phyloP scores from a whole-genome alignment of 2,329 filamentous ascomycete species.

The Zasmidium cellare region DNA sequence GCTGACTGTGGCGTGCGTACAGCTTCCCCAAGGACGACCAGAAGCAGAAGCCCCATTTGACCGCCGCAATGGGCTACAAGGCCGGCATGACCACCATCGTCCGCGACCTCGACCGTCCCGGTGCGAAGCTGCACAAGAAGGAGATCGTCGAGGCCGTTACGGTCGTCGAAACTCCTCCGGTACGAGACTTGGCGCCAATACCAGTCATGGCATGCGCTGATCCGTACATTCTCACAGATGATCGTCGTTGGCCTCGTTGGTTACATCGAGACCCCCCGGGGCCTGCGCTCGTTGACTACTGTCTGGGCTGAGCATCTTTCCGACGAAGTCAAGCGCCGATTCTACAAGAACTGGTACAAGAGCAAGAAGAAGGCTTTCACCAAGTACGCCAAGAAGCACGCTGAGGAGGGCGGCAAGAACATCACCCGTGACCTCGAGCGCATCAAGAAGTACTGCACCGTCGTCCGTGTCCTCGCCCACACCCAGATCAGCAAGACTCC shows the following conservation, averaged over 20 bases:
- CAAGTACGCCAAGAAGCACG: constrained; percentile 99
- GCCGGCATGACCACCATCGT: constrained; percentile 99
- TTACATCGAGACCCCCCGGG: constrained; percentile 99
- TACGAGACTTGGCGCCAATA: constrained; percentile 49
- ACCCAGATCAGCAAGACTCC: constrained; percentile 99
- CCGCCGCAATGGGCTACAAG: constrained; percentile 97
- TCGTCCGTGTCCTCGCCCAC: constrained; percentile 98
- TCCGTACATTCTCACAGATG: constrained; percentile 66
- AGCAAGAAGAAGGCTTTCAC: constrained; percentile 99
- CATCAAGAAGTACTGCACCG: constrained; percentile 99
- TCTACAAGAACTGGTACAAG: constrained; percentile 99
- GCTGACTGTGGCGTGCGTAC: constrained; percentile 21
- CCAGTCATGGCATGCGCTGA: constrained; percentile 67
- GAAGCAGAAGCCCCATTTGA: constrained; percentile 99
- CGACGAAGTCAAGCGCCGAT: constrained; percentile 98
- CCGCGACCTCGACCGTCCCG: constrained; percentile 97
- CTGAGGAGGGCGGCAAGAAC: constrained; percentile 83
- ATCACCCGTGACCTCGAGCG: constrained; percentile 98
- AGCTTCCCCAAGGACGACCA: constrained; percentile 99
- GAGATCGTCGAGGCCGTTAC: constrained; percentile 87
- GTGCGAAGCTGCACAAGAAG: constrained; percentile 99
- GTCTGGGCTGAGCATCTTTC: constrained; percentile 99
- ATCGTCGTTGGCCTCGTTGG: constrained; percentile 99
- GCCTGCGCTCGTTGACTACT: constrained; percentile 98
- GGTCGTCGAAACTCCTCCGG: constrained; percentile 90